phyloP scores from a whole-genome alignment of 2,329 filamentous ascomycete genomes.

The Allantophomopsis cytisporea region DNA sequence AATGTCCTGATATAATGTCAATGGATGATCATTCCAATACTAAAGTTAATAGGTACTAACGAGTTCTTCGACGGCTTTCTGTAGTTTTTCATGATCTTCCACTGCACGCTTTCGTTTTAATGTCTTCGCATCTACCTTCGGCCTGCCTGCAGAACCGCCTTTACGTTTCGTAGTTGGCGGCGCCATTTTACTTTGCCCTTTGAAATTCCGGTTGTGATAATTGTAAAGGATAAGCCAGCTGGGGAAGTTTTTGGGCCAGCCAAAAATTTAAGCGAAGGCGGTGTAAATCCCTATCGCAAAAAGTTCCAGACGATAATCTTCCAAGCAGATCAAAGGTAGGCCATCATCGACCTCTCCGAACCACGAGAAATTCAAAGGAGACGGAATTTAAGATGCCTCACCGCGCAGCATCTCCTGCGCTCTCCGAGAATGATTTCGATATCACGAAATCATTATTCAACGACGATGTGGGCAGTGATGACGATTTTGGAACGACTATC shows the following conservation, averaged over 20 bases:
- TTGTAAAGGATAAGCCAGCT: constrained; percentile 1
- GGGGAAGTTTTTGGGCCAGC: constrained; percentile 5
- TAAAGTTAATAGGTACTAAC: constrained; percentile 8
- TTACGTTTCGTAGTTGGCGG: constrained; percentile 9
- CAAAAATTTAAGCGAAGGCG: constrained; percentile 1
- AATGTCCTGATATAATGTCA: constrained; percentile 11
- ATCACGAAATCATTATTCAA: constrained; percentile 70
- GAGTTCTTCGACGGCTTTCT: constrained; percentile 16
- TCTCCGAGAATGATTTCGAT: constrained; percentile 84
- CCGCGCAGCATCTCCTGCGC: constrained; percentile 65
- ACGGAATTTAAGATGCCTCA: constrained; percentile 42
- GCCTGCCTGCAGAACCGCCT: constrained; percentile 7
- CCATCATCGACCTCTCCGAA: too few relatives aligned
- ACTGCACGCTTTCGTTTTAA: constrained; percentile 18
- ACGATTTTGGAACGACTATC: constrained; percentile 18
- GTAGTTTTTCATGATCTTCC: constrained; percentile 16
- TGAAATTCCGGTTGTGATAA: constrained; percentile 1
- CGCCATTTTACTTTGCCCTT: constrained; percentile 9
- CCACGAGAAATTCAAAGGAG: background rate
- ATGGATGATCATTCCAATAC: constrained; percentile 2
- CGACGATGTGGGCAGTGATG: constrained; percentile 36
- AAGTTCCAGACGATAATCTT: background rate
- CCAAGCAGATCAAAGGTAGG: background rate
- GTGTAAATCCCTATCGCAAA: background rate
- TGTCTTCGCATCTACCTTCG: constrained; percentile 10